Conservation (phyloP, 345 rosid species). For the Eucalyptus coolabah region DNA sequence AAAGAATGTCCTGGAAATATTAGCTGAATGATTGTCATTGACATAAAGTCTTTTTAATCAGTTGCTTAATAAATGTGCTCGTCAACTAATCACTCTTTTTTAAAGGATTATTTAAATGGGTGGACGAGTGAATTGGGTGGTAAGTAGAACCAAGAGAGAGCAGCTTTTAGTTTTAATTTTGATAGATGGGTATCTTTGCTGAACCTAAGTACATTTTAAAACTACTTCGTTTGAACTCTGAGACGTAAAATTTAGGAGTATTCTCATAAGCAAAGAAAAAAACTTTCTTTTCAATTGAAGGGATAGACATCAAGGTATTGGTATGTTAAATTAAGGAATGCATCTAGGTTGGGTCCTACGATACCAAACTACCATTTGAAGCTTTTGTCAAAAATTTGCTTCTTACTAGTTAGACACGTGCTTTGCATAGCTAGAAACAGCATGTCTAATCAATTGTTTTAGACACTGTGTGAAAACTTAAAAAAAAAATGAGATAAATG, state of each 20-base stretch:
- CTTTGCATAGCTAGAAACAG: too few relatives aligned
- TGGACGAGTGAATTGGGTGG: neutral
- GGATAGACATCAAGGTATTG: accelerated
- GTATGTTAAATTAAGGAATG: too few relatives aligned
- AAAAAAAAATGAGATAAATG: neutral
- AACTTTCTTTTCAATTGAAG: too few relatives aligned
- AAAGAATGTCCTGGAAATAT: neutral
- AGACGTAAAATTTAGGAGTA: accelerated
- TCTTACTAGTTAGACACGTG: too few relatives aligned
- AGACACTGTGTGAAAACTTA: accelerated
- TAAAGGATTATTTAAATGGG: neutral
- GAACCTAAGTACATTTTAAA: accelerated
- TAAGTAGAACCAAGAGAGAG: neutral
- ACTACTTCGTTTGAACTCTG: accelerated
- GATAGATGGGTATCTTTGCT: neutral
- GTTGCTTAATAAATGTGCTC: neutral
- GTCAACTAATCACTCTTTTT: neutral
- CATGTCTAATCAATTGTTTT: accelerated
- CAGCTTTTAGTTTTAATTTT: neutral
- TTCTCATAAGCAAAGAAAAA: accelerated
- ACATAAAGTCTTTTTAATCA: accelerated
- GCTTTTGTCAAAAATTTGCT: accelerated
- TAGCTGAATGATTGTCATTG: neutral
- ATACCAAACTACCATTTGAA: too few relatives aligned
- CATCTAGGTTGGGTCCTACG: accelerated